These are phyloP conservation scores for Diddensiella santjacobensis DNA, from an alignment of 805 yeast genomes.

Conservation along the genomic window DNA sequence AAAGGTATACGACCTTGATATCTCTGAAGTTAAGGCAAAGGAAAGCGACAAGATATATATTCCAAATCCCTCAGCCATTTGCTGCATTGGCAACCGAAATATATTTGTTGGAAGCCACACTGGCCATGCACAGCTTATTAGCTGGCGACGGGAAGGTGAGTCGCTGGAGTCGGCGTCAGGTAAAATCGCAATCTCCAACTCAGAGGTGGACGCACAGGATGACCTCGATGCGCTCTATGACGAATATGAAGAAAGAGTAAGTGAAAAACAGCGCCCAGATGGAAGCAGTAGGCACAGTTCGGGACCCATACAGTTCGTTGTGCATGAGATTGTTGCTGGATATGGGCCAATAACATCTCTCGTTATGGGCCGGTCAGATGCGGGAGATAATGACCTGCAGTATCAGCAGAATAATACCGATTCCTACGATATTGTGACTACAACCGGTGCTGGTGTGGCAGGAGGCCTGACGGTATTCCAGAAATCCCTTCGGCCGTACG, in stretches of 20 bases:
- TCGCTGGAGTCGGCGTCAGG: constrained; percentile 1
- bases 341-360: constrained; percentile 73
- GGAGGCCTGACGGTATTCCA: constrained; percentile 59
- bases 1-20: constrained; percentile 29
- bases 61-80: constrained; percentile 40
- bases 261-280: not conserved
- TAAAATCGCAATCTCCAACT: constrained; percentile 1
- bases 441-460: constrained; percentile 58
- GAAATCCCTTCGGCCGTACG: constrained; percentile 64
- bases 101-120: constrained; percentile 60
- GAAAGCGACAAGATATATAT: constrained; percentile 19
- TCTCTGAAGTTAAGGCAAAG: constrained; percentile 13
- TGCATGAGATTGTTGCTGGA: constrained; percentile 54
- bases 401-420: constrained; percentile 62
- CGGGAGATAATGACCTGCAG: constrained; percentile 54
- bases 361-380: constrained; percentile 57
- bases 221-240: constrained; percentile 33
- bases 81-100: constrained; percentile 40
- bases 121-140: constrained; percentile 54
- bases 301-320: constrained; percentile 38
- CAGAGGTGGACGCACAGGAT: constrained; percentile 25
- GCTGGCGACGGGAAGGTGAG: constrained; percentile 32
- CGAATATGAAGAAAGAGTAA: constrained; percentile 4
- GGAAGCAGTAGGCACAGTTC: not conserved
- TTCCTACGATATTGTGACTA: constrained; percentile 64